Base-by-base conservation (phyloP, 23 red algal species). In the Agarophyton chilense region DNA sequence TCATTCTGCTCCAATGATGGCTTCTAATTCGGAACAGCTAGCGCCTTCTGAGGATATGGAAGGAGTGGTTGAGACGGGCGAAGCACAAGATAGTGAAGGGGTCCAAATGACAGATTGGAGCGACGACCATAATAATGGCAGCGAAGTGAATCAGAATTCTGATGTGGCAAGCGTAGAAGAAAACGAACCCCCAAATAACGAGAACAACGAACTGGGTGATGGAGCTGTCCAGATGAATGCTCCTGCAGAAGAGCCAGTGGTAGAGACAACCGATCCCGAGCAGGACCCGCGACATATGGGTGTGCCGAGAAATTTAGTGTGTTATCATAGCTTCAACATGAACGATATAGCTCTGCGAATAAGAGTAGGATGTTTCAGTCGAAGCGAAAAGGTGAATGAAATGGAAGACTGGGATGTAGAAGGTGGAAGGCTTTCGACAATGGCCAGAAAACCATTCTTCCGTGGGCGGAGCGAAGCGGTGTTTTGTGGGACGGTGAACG, bases 251-350 rank as follows among this genome's bases (percentile, higher is more conserved):
- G 25, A 49, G 38, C 38, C 43, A 3, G 33, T 26, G 16, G 41
- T 10, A 8, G 68, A 74, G 29, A 49, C 19, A 1, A 74, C 47
- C 45, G 68, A 74, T 80, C 77, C 50, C n/a, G 77, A 80, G 25
- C 51, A 80, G 25, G 51, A 80, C 35, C 17, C 32, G 43, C 77
- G 77, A 29, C 50, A 35, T 19, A 53, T 26, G 13, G 77, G 77
- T 58, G 67, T 89, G 50, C 71, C 85, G 1, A 44, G 71, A 31
- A 89, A 89, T 49, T 35, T 89, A 25, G 85, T 77, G 13, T 78
- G 85, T 26, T 50, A 89, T 63, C 85, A 89, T 33, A 89, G 46
- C 22, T 89, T 89, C 33, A 77, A 89, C 49, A 62, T 89, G 68
- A 50, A 52, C 11, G 67, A 78, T 57, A 89, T 71, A 19, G 63